Base-by-base conservation (phyloP, 495 filamentous ascomycete species). In the Massariosphaeria phaeospora region DNA sequence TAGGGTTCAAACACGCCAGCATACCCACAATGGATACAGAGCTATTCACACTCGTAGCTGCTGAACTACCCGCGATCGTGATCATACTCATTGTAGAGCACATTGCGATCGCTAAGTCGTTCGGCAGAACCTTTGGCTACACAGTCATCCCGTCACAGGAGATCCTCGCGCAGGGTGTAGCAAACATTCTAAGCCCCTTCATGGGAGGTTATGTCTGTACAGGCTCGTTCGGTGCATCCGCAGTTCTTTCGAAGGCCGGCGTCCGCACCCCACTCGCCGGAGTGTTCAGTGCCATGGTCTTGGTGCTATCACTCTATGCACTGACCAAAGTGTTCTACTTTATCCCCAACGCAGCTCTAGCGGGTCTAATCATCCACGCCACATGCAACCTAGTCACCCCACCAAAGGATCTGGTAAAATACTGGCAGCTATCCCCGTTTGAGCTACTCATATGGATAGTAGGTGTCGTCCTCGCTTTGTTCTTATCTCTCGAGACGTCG, bases 31-130 rank as follows among this genome's bases (percentile, higher is more conserved):
- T 54, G 12, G n/a, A 27, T 25, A 6, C 38, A 15, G 29, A 54
- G 23, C 51, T 54, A 29, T 47, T 54, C n/a, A 31, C 41, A 18
- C 29, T 54, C 1, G 51, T 54, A 2, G 51, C 29, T 15, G 12
- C 40, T 1, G 41, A 45, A 17, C 30, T 54, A 1, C 51, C 51
- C 11, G 41, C 51, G 11, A 54, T 54, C 23, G 29, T 54, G 13
- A 54, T 54, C 17, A 54, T 54, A 21, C 41, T 54, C 21, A 54
- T 54, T 18, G 31, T 54, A 18, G 51, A 54, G 31, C 51, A 54
- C 40, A 54, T 54, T 24, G 51, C 51, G 4, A 54, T 54, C 23
- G 51, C 51, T 12, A 54, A 54, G 15, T 44, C 40, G 3, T 54
- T 54, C 31, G 51, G 51, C 7, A 25, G 51, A 12, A 33, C 26